phyloP scores from a whole-genome alignment of 352 stramenopile species.

The Phytophthora idaei region DNA sequence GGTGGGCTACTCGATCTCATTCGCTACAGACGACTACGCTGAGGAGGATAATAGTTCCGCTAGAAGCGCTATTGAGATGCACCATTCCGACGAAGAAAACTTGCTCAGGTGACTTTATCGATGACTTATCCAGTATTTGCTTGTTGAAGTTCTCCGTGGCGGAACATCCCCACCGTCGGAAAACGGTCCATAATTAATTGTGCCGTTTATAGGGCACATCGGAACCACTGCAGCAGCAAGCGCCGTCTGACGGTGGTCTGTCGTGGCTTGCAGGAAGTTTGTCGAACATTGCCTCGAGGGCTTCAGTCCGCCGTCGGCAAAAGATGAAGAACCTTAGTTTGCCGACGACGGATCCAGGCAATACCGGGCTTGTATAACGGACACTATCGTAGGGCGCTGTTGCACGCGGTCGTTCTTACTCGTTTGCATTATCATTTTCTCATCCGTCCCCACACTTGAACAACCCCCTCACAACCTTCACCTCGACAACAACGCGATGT shows the following conservation, averaged over 20 bases:
- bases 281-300: not conserved
- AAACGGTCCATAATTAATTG: not conserved
- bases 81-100: conserved; percentile 5
- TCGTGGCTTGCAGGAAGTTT: not conserved
- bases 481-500: conserved; percentile 30
- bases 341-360: not conserved
- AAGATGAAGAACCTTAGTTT: not conserved
- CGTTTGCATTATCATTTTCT: conserved; percentile 31
- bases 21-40: conserved; percentile 20
- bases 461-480: conserved; percentile 12
- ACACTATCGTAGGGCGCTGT: not conserved
- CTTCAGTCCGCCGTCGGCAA: conserved; percentile 1
- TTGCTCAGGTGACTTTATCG: not conserved
- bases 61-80: conserved; percentile 1
- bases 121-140: not conserved
- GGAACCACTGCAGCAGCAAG: no score
- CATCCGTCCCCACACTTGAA: conserved; percentile 14
- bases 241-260: no score
- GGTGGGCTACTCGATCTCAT: conserved; percentile 60
- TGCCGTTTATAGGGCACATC: no score
- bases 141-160: conserved; percentile 23
- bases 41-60: not conserved
- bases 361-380: not conserved
- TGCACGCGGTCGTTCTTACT: not conserved
- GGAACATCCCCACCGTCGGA: conserved; percentile 20